Percentiles rank a stretch among this genome's conserved stretches.
Conservation (phyloP, 2,329 filamentous ascomycete species). For the Pseudogymnoascus sp. region DNA sequence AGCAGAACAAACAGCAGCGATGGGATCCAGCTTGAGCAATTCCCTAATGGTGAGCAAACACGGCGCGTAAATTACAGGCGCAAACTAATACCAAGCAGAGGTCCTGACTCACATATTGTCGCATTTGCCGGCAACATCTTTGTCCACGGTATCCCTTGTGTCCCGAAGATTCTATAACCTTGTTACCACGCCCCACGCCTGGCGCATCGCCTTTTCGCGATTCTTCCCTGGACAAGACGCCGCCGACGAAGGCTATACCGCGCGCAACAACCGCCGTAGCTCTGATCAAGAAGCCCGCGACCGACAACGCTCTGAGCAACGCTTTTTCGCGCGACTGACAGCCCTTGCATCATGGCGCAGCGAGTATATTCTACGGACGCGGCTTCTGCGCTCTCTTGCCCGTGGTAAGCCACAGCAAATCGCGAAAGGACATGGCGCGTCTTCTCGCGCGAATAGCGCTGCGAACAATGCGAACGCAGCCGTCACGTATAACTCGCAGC, state of each 20-base stretch:
- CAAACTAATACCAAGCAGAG: conserved; percentile 48
- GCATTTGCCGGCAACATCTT: conserved; percentile 76
- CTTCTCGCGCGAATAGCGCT: conserved; percentile 36
- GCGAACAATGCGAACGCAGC: conserved; percentile 61
- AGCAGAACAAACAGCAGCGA: conserved; percentile 27
- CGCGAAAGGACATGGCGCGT: conserved; percentile 43
- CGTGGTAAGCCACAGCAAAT: conserved; percentile 69
- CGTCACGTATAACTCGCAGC: conserved; percentile 76
- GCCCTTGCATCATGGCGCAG: conserved; percentile 87
- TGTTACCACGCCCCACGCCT: conserved; percentile 85
- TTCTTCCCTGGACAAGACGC: conserved; percentile 74
- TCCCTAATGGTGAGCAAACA: conserved; percentile 70
- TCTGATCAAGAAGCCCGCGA: conserved; percentile 42
- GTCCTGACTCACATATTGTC: conserved; percentile 86
- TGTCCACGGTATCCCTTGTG: conserved; percentile 74
- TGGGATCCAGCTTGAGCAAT: conserved; percentile 34
- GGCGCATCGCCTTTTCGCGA: conserved; percentile 85
- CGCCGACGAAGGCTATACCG: conserved; percentile 30
- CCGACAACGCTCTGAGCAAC: conserved; percentile 59
- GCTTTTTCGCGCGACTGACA: conserved; percentile 75
- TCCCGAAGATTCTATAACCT: conserved; percentile 80
- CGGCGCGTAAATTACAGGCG: conserved; percentile 14
- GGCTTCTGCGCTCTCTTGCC: conserved; percentile 69
- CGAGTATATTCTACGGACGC: conserved; percentile 84
- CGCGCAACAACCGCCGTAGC: conserved; percentile 29